Evolutionary conservation across 2,329 filamentous ascomycete species (phyloP).

Genomic region (Apiospora sp.): DNA sequence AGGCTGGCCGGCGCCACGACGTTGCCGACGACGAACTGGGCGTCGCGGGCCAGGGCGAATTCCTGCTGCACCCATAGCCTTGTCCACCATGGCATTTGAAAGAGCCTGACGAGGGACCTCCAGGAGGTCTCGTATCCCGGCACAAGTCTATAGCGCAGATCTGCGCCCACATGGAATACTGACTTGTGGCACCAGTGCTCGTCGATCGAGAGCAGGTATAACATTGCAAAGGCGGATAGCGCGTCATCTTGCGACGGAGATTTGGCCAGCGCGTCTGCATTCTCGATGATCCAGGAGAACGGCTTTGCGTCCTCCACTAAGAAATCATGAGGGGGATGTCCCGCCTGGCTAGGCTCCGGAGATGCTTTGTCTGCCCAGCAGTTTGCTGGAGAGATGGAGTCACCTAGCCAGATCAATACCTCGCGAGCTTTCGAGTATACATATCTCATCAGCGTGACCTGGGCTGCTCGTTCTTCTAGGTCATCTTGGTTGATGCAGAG

Average conservation of each 20-base stretch:
- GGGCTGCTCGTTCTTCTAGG: slow-evolving; percentile 7
- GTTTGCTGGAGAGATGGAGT: background rate
- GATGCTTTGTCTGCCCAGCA: background rate
- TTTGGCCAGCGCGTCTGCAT: background rate
- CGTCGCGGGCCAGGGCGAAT: slow-evolving; percentile 21
- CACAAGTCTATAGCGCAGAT: slow-evolving; percentile 13
- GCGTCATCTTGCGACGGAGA: slow-evolving; percentile 1
- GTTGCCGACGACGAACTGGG: slow-evolving; percentile 24
- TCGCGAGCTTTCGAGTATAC: slow-evolving; percentile 26
- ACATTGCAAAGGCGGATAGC: slow-evolving; percentile 1
- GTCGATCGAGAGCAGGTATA: slow-evolving; percentile 20
- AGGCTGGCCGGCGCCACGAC: slow-evolving; percentile 10
- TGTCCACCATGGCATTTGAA: slow-evolving; percentile 26
- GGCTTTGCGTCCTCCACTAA: background rate
- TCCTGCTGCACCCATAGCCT: slow-evolving; percentile 29
- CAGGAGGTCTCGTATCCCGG: slow-evolving; percentile 19
- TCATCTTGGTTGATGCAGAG: slow-evolving; percentile 31
- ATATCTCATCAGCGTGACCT: slow-evolving; percentile 27
- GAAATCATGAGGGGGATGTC: background rate
- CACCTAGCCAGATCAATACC: slow-evolving; percentile 26
- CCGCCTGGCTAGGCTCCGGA: background rate
- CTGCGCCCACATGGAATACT: slow-evolving; percentile 20
- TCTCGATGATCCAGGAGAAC: slow-evolving; percentile 6
- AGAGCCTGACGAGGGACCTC: slow-evolving; percentile 23
- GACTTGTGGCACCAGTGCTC: slow-evolving; percentile 20